Evolutionary conservation across 768 basidiomycete genomes (phyloP), one percentile per base, ranked within the genome.

Genomic region (Suillus decipiens): DNA sequence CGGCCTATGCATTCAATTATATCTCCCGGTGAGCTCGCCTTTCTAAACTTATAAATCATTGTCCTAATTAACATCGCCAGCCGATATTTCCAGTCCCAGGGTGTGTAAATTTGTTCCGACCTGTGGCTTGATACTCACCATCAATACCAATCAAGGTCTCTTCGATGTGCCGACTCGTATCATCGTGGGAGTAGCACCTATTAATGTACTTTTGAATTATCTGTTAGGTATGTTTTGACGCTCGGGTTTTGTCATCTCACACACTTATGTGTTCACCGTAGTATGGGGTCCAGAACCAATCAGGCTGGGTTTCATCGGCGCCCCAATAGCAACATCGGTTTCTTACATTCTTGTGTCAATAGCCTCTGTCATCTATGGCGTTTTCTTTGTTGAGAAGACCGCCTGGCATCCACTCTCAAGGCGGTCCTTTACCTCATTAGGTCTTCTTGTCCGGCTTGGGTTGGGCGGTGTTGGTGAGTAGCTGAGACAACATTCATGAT

Each of bases 231-330:
- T 19, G 77, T 65, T 19, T 51, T 24, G 19, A 47, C 33, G 22
- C 7, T 60, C 9, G 8, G 17, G 14, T 24, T 19, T 31, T 5
- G 48, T 14, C 2, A 2, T 8, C 3, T 31, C n/a, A 58, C 9
- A 5, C 24, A n/a, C 34, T 57, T 8, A 59, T 54, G 55, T 15
- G 11, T 4, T 48, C 31, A n/a, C 51, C 45, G 36, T 59, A 82
- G 92, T 95, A 0, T 95, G 93, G 93, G 94, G 94, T 1, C 94
- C 94, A 0, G 78, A 82, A 22, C 77, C 84, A 1, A 76, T 96
- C 58, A 81, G 90, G 14, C 79, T 98, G 6, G 96, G 96, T 1
- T 99, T 93, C 74, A 86, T 93, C 61, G 96, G 96, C 17, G 96
- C 95, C 3, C 96, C 96, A 0, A 82, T 98, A 47, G 91, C 95